phyloP scores from a whole-genome alignment of 2,329 filamentous ascomycete genomes.

The Ophiostoma quercus region DNA sequence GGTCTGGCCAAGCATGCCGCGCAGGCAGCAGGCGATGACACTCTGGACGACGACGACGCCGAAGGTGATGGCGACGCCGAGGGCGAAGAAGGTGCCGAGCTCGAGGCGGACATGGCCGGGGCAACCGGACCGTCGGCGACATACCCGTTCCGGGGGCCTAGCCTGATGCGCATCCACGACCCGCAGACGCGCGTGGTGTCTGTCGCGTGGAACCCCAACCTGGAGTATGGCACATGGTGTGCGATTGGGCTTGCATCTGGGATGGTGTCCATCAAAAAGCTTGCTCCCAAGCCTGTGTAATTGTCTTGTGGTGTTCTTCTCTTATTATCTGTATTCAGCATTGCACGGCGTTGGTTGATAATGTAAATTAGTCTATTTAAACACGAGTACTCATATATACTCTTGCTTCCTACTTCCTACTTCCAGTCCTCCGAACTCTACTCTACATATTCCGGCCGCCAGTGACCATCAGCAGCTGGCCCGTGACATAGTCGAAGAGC shows the following conservation, averaged over 20 bases:
- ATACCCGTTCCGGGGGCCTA: conserved; percentile 2
- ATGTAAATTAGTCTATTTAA: background rate
- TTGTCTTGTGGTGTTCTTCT: background rate
- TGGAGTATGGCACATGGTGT: conserved; percentile 60
- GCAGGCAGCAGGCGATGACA: conserved; percentile 27
- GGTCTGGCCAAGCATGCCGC: conserved; percentile 19
- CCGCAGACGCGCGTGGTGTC: conserved; percentile 57
- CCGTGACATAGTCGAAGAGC: conserved; percentile 76
- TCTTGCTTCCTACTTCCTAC: background rate
- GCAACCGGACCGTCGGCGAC: background rate
- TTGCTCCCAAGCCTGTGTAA: conserved; percentile 36
- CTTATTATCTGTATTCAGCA: background rate
- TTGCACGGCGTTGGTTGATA: background rate
- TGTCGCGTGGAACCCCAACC: conserved; percentile 64
- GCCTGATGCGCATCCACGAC: conserved; percentile 45
- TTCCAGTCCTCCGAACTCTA: background rate
- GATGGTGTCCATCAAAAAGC: conserved; percentile 60
- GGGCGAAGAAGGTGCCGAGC: background rate
- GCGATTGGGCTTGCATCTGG: conserved; percentile 63
- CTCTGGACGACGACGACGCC: conserved; percentile 31
- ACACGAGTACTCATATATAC: background rate
- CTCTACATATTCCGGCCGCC: conserved; percentile 61
- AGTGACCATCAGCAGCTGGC: conserved; percentile 82
- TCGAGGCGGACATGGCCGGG: background rate
- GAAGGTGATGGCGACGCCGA: conserved; percentile 20